These are phyloP conservation scores for Nakataea oryzae DNA, from an alignment of 2,329 filamentous ascomycete genomes.

Conservation along the genomic window DNA sequence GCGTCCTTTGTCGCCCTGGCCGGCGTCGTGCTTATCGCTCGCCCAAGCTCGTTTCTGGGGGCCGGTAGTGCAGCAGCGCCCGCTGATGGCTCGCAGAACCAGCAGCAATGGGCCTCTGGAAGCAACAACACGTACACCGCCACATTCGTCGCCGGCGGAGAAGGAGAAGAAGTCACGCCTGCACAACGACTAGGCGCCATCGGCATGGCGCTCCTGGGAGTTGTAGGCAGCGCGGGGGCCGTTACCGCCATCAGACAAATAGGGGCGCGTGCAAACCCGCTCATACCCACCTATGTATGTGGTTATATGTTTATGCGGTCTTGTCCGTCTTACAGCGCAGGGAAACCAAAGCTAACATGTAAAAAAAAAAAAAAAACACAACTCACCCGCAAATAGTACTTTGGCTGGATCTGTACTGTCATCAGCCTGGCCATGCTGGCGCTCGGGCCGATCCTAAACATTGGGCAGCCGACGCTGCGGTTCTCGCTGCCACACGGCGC, in stretches of 20 bases:
- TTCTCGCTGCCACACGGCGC: slow-evolving; percentile 28
- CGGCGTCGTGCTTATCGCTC: slow-evolving; percentile 76
- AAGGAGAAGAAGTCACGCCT: slow-evolving; percentile 3
- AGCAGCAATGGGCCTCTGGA: not conserved
- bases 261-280: slow-evolving; percentile 65
- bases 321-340: no score
- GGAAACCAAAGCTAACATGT: not conserved
- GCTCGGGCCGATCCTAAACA: slow-evolving; percentile 31
- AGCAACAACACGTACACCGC: not conserved
- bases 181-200: slow-evolving; percentile 12
- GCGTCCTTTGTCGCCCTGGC: slow-evolving; percentile 64
- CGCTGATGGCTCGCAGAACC: not conserved
- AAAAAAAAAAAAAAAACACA: not conserved
- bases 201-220: slow-evolving; percentile 55
- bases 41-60: slow-evolving; percentile 37
- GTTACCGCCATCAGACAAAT: slow-evolving; percentile 72
- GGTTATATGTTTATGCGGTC: not conserved
- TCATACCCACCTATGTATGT: slow-evolving; percentile 36
- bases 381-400: slow-evolving; percentile 64
- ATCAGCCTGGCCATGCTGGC: slow-evolving; percentile 54
- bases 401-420: slow-evolving; percentile 58
- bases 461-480: slow-evolving; percentile 33
- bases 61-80: not conserved
- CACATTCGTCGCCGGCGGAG: not conserved
- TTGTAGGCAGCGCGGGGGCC: slow-evolving; percentile 63